Conservation (phyloP, 192 early-diverging fungal genomes). For the Coemansia biformis region DNA sequence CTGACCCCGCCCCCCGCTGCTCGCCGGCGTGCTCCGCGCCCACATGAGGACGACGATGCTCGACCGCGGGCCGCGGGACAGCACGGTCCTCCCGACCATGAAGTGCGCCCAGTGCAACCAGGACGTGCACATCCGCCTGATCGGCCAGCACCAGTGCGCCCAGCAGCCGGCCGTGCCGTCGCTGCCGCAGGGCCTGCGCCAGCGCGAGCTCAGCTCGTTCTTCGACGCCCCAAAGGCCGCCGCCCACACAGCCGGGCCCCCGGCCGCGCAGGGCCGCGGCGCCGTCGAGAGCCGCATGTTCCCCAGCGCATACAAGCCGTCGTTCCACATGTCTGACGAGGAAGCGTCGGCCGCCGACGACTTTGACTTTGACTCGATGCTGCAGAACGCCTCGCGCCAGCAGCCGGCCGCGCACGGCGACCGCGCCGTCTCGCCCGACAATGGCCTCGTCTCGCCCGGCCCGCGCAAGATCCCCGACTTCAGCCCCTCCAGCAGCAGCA, state of each 20-base stretch:
- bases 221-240: constrained; percentile 17
- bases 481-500: constrained; percentile 14
- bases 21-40: no score
- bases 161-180: constrained; percentile 26
- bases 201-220: constrained; percentile 35
- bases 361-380: constrained; percentile 45
- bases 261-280: not conserved
- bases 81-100: constrained; percentile 48
- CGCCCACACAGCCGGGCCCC: not conserved
- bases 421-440: no score
- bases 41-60: constrained; percentile 22
- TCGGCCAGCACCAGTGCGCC: constrained; percentile 40
- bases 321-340: constrained; percentile 24
- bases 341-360: constrained; percentile 14
- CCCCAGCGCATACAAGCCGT: constrained; percentile 37
- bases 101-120: constrained; percentile 48
- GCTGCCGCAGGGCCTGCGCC: constrained; percentile 12
- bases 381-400: constrained; percentile 28
- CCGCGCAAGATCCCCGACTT: constrained; percentile 15
- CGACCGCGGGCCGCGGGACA: constrained; percentile 39
- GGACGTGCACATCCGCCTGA: constrained; percentile 47
- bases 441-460: constrained; percentile 2
- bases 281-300: constrained; percentile 29
- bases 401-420: no score
- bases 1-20: no score